phyloP scores from a whole-genome alignment of 1,139 yeast genomes.

The Geotrichum macrosporum region DNA sequence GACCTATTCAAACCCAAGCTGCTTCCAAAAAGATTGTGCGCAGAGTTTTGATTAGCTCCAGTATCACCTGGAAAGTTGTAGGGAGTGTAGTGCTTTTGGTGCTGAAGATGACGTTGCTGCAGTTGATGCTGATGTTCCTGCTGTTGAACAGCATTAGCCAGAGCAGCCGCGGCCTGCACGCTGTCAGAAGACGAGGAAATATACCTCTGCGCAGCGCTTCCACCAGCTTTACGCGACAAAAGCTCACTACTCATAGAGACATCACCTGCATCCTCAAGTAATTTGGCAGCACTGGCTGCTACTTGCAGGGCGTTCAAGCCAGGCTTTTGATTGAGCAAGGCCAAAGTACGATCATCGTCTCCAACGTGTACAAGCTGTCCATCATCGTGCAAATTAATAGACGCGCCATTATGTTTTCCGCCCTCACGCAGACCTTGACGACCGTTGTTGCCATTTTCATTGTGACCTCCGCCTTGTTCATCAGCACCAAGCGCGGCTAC shows the following conservation, averaged over 20 bases:
- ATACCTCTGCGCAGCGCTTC: neutral
- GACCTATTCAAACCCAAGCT: slow-evolving; percentile 1
- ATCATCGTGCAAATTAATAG: slow-evolving; percentile 5
- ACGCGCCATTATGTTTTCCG: slow-evolving; percentile 16
- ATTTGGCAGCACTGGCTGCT: slow-evolving; percentile 19
- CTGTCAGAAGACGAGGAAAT: neutral
- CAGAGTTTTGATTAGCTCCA: slow-evolving; percentile 2
- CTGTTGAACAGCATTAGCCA: slow-evolving; percentile 7
- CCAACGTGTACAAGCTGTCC: slow-evolving; percentile 9
- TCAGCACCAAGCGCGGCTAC: slow-evolving; percentile 1
- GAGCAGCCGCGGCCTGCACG: slow-evolving; percentile 11
- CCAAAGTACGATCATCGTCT: slow-evolving; percentile 3
- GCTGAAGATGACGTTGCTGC: slow-evolving; percentile 3
- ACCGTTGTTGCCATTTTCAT: neutral
- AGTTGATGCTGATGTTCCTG: slow-evolving; percentile 8
- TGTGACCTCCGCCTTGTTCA: neutral
- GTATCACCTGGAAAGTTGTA: slow-evolving; percentile 6
- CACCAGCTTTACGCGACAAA: slow-evolving; percentile 5
- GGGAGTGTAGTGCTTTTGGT: slow-evolving; percentile 1
- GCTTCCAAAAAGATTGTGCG: slow-evolving; percentile 6
- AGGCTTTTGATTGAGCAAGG: slow-evolving; percentile 15
- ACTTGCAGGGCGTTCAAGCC: slow-evolving; percentile 21
- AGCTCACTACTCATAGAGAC: neutral
- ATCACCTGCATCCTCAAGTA: slow-evolving; percentile 11
- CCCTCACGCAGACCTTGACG: neutral